Evolutionary conservation across 148 eudicot species (phyloP).

Genomic region (Pouteria glomerata): DNA sequence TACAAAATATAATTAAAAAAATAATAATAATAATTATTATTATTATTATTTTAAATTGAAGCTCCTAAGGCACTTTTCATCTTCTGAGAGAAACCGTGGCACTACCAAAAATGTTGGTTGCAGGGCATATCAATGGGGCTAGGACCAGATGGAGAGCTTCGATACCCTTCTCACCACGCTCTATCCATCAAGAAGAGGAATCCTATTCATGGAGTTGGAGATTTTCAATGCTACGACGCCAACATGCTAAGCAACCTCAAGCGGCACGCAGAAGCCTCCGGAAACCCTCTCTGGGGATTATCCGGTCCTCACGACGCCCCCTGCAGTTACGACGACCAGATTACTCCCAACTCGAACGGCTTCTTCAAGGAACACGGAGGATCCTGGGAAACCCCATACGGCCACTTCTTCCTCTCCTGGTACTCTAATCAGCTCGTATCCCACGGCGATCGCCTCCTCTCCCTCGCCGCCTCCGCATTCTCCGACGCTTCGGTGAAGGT

Average conservation of each 20-base stretch:
- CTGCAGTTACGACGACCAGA: constrained; percentile 39
- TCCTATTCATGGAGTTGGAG: constrained; percentile 52
- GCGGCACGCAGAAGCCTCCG: constrained; percentile 49
- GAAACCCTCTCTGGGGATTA: constrained; percentile 80
- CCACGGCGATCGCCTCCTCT: constrained; percentile 66
- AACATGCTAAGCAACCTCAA: constrained; percentile 65
- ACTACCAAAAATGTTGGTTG: no score
- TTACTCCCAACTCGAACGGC: constrained; percentile 32
- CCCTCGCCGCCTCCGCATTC: constrained; percentile 50
- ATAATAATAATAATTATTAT: no score
- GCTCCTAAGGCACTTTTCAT: neutral
- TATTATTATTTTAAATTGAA: neutral
- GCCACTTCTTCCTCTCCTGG: constrained; percentile 87
- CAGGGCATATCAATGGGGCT: constrained; percentile 76
- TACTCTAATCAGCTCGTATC: constrained; percentile 64
- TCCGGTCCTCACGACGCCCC: constrained; percentile 91
- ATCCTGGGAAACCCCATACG: constrained; percentile 79
- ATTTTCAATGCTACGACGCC: constrained; percentile 79
- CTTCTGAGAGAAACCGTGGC: no score
- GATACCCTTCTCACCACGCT: constrained; percentile 67
- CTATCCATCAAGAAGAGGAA: constrained; percentile 17
- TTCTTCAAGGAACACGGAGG: constrained; percentile 71
- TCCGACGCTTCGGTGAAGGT: constrained; percentile 32
- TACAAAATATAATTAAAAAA: neutral
- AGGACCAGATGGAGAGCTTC: constrained; percentile 91